Evolutionary conservation across 2,329 filamentous ascomycete genomes (phyloP).

Genomic region (Exophiala calicioides): DNA sequence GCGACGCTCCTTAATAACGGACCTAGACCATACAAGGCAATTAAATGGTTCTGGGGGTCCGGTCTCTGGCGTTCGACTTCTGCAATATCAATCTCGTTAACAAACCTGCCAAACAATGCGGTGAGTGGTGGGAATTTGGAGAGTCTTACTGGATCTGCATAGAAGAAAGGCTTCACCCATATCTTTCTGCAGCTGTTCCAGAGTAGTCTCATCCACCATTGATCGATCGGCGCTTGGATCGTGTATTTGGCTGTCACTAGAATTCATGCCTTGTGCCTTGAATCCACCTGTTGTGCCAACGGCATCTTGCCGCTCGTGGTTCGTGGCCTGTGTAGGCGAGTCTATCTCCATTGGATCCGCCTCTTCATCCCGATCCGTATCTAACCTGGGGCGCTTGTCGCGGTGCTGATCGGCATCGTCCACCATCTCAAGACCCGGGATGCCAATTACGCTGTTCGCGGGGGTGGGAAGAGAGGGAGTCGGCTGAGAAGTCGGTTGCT

Average conservation of each 20-base stretch:
- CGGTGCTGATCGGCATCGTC: slow-evolving; percentile 34
- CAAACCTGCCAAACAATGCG: slow-evolving; percentile 34
- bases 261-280: slow-evolving; percentile 3
- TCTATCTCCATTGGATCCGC: slow-evolving; percentile 27
- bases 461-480: slow-evolving; percentile 49
- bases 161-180: slow-evolving; percentile 51
- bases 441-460: slow-evolving; percentile 46
- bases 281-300: slow-evolving; percentile 13
- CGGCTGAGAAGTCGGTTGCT: slow-evolving; percentile 41
- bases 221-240: background rate
- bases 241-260: background rate
- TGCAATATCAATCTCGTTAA: slow-evolving; percentile 45
- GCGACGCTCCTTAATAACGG: slow-evolving; percentile 60
- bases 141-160: slow-evolving; percentile 53
- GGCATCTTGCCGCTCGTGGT: slow-evolving; percentile 29
- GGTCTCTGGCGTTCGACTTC: slow-evolving; percentile 55
- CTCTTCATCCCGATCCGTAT: slow-evolving; percentile 11
- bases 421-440: slow-evolving; percentile 38
- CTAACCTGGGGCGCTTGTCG: slow-evolving; percentile 29
- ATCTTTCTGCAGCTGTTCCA: slow-evolving; percentile 48
- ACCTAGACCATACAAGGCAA: slow-evolving; percentile 60
- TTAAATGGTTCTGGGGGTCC: slow-evolving; percentile 59
- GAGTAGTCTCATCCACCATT: slow-evolving; percentile 33
- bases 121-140: slow-evolving; percentile 42
- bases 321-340: slow-evolving; percentile 18